These are phyloP conservation scores for Leccinum barrowsii DNA, from an alignment of 768 basidiomycete species.

Conservation along the genomic window DNA sequence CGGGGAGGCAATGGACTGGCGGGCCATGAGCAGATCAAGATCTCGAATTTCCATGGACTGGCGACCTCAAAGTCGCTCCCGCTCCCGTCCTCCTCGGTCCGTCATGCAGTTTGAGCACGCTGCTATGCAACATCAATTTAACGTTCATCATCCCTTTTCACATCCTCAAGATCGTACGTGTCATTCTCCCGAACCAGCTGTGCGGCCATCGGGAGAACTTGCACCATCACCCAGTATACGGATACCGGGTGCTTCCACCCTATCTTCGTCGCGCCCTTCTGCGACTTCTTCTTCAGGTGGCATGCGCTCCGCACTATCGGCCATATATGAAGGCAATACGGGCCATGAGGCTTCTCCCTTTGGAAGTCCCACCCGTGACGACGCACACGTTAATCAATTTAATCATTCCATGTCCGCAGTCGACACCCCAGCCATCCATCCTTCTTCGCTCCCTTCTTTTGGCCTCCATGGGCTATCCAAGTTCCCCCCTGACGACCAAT, in stretches of 20 bases:
- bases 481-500: constrained; percentile 28
- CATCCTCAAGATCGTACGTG: constrained; percentile 23
- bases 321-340: constrained; percentile 44
- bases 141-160: constrained; percentile 47
- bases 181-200: constrained; percentile 27
- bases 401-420: constrained; percentile 39
- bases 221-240: constrained; percentile 32
- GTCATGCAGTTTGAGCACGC: constrained; percentile 47
- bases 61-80: constrained; percentile 74
- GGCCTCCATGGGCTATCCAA: constrained; percentile 59
- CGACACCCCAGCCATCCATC: constrained; percentile 51
- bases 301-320: constrained; percentile 42
- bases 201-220: constrained; percentile 21
- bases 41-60: constrained; percentile 92
- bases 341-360: constrained; percentile 36
- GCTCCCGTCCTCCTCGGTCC: constrained; percentile 68
- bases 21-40: constrained; percentile 84
- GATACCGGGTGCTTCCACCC: constrained; percentile 41
- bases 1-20: constrained; percentile 85
- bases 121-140: constrained; percentile 32
- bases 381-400: constrained; percentile 32
- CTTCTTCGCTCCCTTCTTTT: constrained; percentile 71
- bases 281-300: constrained; percentile 39
- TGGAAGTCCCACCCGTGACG: constrained; percentile 33
- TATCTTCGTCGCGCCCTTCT: constrained; percentile 46